Evolutionary conservation across 768 basidiomycete genomes (phyloP), one percentile per base, ranked within the genome.

Genomic region (Lentinus tigrinus): DNA sequence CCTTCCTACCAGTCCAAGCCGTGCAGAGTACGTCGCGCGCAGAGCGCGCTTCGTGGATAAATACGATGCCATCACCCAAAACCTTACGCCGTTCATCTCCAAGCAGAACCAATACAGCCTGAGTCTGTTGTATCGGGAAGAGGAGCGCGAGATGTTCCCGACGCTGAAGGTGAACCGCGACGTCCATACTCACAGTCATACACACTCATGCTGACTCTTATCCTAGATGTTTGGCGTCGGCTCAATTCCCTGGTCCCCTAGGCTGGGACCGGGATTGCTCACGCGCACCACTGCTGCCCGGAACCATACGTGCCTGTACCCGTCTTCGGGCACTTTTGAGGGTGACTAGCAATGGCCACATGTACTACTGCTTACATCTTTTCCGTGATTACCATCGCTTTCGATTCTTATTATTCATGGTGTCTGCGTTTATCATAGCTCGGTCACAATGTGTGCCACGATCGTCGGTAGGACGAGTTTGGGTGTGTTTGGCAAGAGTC

Each of bases 51-150:
- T 3, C 19, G 16, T 4, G 13, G 1, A 7, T 14, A 26, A 11
- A 21, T 42, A 6, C 65, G 78, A 79, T 60, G 77, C 77, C 0
- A 70, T 78, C 57, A 57, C 68, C 16, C 71, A 78, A 63, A 70
- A 69, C 19, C 65, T 74, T 36, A 82, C 81, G 7, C 80, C 78
- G 3, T 85, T 86, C 70, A 80, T 85, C 71, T 79, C 80, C 14
- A 85, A 86, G 84, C 83, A 86, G 69, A 82, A 85, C 68, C 79
- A 81, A 63, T 79, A 85, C 67, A 80, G 69, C 58, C 72, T n/a
- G n/a, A n/a, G n/a, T n/a, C n/a, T 83, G 13, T 50, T 82, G 36
- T 85, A 86, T 63, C 78, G 85, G 44, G 85, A 86, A 65, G 85
- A 87, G 64, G 85, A 83, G 64, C 75, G 77, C 26, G 81, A 82